Percentiles rank a stretch among this genome's conserved stretches.
Evolutionary conservation across 768 basidiomycete genomes (phyloP).

Genomic region (Phaeotremella fagi): DNA sequence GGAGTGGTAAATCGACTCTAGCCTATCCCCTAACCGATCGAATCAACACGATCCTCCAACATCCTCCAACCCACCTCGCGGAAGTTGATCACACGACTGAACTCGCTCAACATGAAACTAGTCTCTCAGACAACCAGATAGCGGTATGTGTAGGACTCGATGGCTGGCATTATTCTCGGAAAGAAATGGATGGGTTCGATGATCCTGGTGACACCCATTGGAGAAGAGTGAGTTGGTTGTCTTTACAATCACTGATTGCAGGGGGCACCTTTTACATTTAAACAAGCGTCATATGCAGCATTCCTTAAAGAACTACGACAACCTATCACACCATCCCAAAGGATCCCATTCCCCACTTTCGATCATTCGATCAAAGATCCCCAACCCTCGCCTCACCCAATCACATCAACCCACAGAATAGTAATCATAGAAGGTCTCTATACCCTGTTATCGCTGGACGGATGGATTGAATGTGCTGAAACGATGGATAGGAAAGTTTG

Average conservation of each 20-base stretch:
- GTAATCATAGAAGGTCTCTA: slow-evolving; percentile 90
- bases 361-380: slow-evolving; percentile 86
- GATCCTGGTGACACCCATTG: slow-evolving; percentile 74
- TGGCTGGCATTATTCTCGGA: slow-evolving; percentile 84
- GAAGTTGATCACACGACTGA: slow-evolving; percentile 8
- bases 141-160: slow-evolving; percentile 76
- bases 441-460: slow-evolving; percentile 64
- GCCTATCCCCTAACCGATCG: slow-evolving; percentile 58
- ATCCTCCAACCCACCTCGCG: slow-evolving; percentile 2
- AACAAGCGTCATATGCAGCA: slow-evolving; percentile 63
- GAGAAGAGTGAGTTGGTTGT: slow-evolving; percentile 55
- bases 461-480: slow-evolving; percentile 65
- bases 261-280: slow-evolving; percentile 89
- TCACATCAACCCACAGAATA: slow-evolving; percentile 65
- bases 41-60: slow-evolving; percentile 54
- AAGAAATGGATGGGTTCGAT: slow-evolving; percentile 60
- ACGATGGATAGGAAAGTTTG: slow-evolving; percentile 76
- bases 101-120: slow-evolving; percentile 4
- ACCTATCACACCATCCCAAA: slow-evolving; percentile 44
- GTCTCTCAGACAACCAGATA: slow-evolving; percentile 13
- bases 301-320: slow-evolving; percentile 61
- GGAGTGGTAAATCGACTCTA: slow-evolving; percentile 79
- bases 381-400: slow-evolving; percentile 56
- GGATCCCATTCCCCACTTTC: slow-evolving; percentile 69
- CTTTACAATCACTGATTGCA: too few species aligned